These are phyloP conservation scores for Cystoderma amianthinum DNA, from an alignment of 768 basidiomycete genomes.

Conservation along the genomic window DNA sequence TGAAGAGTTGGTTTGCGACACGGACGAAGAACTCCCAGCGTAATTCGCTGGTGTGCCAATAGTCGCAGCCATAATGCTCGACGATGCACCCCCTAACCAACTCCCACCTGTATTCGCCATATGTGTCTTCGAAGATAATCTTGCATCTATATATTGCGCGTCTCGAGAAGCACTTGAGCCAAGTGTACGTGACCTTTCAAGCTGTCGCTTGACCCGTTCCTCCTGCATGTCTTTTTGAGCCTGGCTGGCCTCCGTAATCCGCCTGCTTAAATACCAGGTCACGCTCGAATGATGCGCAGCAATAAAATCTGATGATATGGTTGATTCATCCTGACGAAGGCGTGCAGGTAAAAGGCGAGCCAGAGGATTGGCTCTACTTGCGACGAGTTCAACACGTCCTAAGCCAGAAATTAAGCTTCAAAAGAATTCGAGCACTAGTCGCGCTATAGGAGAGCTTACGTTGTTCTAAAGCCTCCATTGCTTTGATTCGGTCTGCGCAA, in stretches of 20 bases:
- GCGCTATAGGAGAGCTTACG: conserved; percentile 47
- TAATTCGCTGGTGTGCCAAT: conserved; percentile 32
- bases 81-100: conserved; percentile 57
- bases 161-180: conserved; percentile 75
- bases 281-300: conserved; percentile 93
- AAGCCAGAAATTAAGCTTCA: conserved; percentile 8
- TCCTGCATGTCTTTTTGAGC: conserved; percentile 87
- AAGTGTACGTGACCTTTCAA: conserved; percentile 77
- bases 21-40: conserved; percentile 22
- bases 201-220: conserved; percentile 82
- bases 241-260: conserved; percentile 75
- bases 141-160: conserved; percentile 36
- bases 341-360: conserved; percentile 67
- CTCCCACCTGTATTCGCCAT: conserved; percentile 26
- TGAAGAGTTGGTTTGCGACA: conserved; percentile 18
- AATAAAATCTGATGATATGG: conserved; percentile 58
- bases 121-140: conserved; percentile 13
- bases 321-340: conserved; percentile 49
- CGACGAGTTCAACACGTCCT: conserved; percentile 66
- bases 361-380: conserved; percentile 58
- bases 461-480: conserved; percentile 85
- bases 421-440: conserved; percentile 11
- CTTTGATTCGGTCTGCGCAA: conserved; percentile 81
- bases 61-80: conserved; percentile 53
- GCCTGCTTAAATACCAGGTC: conserved; percentile 83